Conservation (phyloP, 257 asterid species). For the Jasminum sambac region DNA sequence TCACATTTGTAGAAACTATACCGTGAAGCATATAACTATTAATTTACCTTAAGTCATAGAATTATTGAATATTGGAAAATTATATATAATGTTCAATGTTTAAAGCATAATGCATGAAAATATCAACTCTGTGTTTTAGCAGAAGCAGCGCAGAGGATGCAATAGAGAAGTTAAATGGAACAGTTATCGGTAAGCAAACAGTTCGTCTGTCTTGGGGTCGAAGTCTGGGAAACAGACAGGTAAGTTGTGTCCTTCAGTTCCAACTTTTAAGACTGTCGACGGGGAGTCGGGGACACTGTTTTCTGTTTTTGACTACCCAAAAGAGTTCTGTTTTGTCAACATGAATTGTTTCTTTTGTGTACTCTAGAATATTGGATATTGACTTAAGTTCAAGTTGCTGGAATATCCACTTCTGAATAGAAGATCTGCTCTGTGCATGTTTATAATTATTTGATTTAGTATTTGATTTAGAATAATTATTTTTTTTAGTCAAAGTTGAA, state of each 20-base stretch:
- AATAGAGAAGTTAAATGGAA: constrained; percentile 57
- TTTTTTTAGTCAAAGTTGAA: not conserved
- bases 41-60: not conserved
- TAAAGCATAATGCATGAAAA: constrained; percentile 4
- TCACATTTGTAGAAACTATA: not conserved
- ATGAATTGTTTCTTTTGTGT: not conserved
- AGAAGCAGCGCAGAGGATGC: constrained; percentile 80
- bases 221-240: constrained; percentile 72
- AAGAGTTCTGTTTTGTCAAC: not conserved
- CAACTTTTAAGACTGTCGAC: constrained; percentile 10
- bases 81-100: not conserved
- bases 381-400: not conserved
- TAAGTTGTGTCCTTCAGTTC: constrained; percentile 19
- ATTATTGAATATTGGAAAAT: not conserved
- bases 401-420: not conserved
- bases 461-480: not conserved
- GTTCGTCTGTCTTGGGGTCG: constrained; percentile 90
- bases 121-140: constrained; percentile 22
- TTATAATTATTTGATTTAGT: not conserved
- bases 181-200: constrained; percentile 67
- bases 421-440: not conserved
- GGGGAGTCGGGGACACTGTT: constrained; percentile 7
- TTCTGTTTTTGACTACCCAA: not conserved
- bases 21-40: not conserved
- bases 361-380: not conserved